Base-by-base conservation (phyloP, 75 land plant species). In the Pinus tabuliformis region DNA sequence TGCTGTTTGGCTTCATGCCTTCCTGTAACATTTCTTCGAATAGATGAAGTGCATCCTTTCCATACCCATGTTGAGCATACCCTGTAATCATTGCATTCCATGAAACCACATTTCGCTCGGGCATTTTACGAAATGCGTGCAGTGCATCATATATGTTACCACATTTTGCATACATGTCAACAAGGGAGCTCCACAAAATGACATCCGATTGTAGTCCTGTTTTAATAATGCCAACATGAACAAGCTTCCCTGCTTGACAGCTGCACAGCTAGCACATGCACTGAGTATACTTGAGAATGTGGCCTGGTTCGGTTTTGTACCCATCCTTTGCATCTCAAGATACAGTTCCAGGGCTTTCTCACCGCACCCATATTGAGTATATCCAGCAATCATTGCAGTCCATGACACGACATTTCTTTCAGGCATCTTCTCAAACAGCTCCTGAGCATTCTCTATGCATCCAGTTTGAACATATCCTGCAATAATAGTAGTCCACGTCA, bases 21-120 rank as follows among this genome's bases (percentile, higher is more conserved):
- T 71, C 79, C 63, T 73, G 36, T n/a, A 6, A 26, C 89, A 90
- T 82, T 70, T 70, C 21, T 9, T 60, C 58, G 71, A 84, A 90
- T 6, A 84, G 81, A 39, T 70, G 73, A 58, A 87, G 28, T 4
- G 85, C 89, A 70, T 21, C 58, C 36, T 59, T 49, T 42, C 76
- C 85, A 62, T 76, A 73, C 0, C 91, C 91, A 71, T 84, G 84
- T 81, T 84, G 77, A 3, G 78, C 84, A 24, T 84, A 81, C 26
- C 86, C 86, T 33, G 81, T 79, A 79, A 89, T 81, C 91, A 89
- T 86, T 2, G 81, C 82, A 76, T 86, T 89, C 86, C 88, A 89
- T 54, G 80, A 75, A 21, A 81, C 78, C 74, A 82, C 57, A 74
- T 57, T 81, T 70, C 65, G 79, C 12, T 24, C 0, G 39, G 71